Base-by-base conservation (phyloP, 164 flowering plant species). In the Nymphaea colorata region DNA sequence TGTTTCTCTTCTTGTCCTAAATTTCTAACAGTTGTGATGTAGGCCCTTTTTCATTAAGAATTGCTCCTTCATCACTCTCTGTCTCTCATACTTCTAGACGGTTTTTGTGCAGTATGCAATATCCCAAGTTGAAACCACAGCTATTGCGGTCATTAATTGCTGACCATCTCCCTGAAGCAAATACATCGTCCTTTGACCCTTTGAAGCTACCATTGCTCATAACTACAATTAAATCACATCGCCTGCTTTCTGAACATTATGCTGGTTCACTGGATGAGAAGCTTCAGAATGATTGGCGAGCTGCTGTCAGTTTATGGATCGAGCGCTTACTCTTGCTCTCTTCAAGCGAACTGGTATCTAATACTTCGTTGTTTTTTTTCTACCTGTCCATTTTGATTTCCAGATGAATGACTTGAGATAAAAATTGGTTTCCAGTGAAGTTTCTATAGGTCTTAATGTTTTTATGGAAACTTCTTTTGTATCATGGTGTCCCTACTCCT, bases 261-360 rank as follows among this genome's bases (percentile, higher is more conserved):
- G 44, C 59, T 4, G 75, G 75, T 3, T 44, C 78, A 5, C 66
- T 47, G 12, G 85, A 82, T 45, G 66, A 62, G 18, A 79, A 81
- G 76, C 71, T 61, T 3, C 25, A 73, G 0, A 78, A 80, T 0
- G 69, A 60, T 45, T 92, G 90, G 96, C 84, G 79, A 68, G 71
- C 90, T 0, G 83, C 87, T 4, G 79, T 92, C 3, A 88, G 86
- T 77, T 74, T 76, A 4, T 92, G 96, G 94, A 71, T 86, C 41
- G 75, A 82, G 25, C 80, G 84, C 5, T 44, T 88, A 71, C 51
- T 82, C 44, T 16, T 67, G 36, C 96, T 92, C 2, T 69, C 77
- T 43, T 81, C 90, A 3, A 76, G 78, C 75, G 70, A 82, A 61
- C 69, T 78, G 89, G 96, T 91, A 67, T 61, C 36, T 41, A 6